These are phyloP conservation scores for Croton setiger DNA, from an alignment of 441 rosid genomes.

Conservation along the genomic window DNA sequence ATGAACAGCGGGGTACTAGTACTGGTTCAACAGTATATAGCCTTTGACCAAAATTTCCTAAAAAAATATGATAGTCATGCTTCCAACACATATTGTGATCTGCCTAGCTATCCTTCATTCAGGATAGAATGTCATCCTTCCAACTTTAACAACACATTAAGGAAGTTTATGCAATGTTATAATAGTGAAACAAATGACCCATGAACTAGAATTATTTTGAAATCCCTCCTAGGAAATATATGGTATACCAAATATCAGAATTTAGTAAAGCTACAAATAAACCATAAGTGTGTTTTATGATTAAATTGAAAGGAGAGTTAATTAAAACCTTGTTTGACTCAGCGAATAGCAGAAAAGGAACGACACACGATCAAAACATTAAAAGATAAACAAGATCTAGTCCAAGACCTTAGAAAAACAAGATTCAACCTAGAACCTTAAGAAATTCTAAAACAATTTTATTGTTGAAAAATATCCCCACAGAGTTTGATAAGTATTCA, in stretches of 20 bases:
- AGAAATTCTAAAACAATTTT: no score
- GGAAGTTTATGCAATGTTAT: neutral
- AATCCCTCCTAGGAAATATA: neutral
- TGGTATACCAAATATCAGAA: neutral
- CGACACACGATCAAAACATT: no score
- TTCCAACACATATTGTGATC: neutral
- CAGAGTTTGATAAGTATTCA: no score
- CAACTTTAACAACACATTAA: neutral
- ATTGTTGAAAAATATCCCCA: no score
- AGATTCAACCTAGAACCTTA: no score
- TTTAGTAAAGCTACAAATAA: neutral
- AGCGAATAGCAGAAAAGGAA: no score
- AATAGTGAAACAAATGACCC: neutral
- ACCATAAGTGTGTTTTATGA: neutral
- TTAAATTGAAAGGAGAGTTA: neutral
- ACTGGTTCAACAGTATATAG: neutral
- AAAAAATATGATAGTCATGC: neutral
- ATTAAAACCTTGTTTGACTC: neutral
- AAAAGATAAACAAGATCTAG: no score
- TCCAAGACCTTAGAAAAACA: no score
- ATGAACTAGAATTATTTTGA: neutral
- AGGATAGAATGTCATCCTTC: neutral
- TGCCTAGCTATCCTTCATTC: neutral
- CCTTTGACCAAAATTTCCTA: neutral
- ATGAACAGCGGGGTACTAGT: neutral